Evolutionary conservation across 352 stramenopile species (phyloP).

Genomic region (Blastocystis sp.): DNA sequence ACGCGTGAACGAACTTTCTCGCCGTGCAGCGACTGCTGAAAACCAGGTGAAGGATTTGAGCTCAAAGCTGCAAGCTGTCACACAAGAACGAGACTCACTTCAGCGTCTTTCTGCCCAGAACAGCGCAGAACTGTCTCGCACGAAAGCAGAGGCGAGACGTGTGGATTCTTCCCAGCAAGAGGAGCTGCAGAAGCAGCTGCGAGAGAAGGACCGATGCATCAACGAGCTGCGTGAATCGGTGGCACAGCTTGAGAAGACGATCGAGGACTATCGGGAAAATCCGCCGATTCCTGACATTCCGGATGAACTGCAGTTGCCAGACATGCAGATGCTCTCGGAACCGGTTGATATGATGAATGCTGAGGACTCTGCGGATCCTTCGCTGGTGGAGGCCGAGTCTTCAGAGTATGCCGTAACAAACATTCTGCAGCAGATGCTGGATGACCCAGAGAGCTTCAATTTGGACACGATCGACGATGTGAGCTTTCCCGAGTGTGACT

Average conservation of each 20-base stretch:
- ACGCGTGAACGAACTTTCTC: not conserved
- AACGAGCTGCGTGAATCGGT: not conserved
- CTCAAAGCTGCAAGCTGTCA: not conserved
- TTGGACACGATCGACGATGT: constrained; percentile 50
- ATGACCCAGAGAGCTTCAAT: not conserved
- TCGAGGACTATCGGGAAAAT: not conserved
- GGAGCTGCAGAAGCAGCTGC: not conserved
- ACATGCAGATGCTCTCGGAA: not conserved
- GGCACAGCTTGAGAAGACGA: not conserved
- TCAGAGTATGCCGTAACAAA: not conserved
- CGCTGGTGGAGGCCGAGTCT: not conserved
- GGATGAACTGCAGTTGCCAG: not conserved
- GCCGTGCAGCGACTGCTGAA: not conserved
- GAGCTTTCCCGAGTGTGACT: constrained; percentile 36
- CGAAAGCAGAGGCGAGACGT: not conserved
- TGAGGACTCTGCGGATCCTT: not conserved
- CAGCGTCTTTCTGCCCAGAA: not conserved
- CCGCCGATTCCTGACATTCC: not conserved
- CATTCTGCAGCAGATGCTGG: constrained; percentile 51
- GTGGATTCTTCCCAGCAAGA: not conserved
- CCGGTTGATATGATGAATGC: not conserved
- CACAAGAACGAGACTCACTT: not conserved
- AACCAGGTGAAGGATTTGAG: constrained; percentile 8
- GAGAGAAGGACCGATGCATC: not conserved
- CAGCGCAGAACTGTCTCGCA: not conserved